Evolutionary conservation across 164 flowering plant species (phyloP), one percentile per base, ranked within the genome.

Genomic region (Vitis cinerea): DNA sequence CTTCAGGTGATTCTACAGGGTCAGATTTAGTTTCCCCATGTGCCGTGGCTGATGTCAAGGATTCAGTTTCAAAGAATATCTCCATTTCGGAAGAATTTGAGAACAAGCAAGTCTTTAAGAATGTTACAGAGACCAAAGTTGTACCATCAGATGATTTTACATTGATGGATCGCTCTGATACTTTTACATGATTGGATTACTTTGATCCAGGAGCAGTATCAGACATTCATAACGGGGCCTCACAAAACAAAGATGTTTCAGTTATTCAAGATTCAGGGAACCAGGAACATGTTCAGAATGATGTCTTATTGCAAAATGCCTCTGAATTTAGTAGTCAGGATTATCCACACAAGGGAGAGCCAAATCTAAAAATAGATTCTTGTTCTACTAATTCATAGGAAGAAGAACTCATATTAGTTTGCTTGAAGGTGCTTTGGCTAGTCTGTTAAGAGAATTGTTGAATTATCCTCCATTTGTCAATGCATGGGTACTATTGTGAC

Each of bases 151-250:
- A 78, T 76, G 74, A 66, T 64, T 67, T 63, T 12, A 2, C 84
- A 66, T 80, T 84, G 87, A 59, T 86, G 74, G 88, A 85, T 71
- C 79, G 62, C 63, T 67, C 79, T 53, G 64, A 48, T 19, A 19
- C 12, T 16, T 49, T 29, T 47, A 6, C 72, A 66, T 52, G 65
- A 59, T 47, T 75, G 69, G 75, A 71, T 73, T 69, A 67, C 49
- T 61, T 63, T 52, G 74, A 63, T 2, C 76, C 69, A 29, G 77
- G 10, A 37, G 14, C 19, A 14, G 11, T 49, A 58, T 60, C 69
- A 10, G 71, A 70, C 48, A 52, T 54, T 14, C 61, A 52, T 10
- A 48, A 49, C 4, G 37, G 2, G 37, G 37, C 37, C 1, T 1
- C 37, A 19, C 67, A 72, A 31, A 52, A 16, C 14, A 37, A 70